Evolutionary conservation across 1,284 basidiomycete genomes (phyloP).

Genomic region (Ceratobasidium sp.): DNA sequence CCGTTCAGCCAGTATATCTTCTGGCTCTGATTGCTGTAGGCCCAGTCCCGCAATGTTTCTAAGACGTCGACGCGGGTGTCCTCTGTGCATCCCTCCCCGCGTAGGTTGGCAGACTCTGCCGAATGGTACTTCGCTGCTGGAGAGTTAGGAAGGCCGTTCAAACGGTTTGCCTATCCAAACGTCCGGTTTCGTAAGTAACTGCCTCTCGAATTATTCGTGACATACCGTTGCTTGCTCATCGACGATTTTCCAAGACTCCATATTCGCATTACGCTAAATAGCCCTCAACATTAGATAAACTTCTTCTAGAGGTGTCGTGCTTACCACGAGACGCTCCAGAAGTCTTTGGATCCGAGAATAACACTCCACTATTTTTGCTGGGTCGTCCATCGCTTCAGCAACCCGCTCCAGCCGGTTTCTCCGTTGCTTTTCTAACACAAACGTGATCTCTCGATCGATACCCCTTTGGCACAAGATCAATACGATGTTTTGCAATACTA

Average conservation of each 20-base stretch:
- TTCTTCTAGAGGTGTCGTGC: neutral
- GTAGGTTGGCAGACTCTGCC: neutral
- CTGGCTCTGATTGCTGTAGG: neutral
- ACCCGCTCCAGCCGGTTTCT: neutral
- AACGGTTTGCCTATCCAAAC: neutral
- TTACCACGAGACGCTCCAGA: neutral
- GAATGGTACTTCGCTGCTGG: neutral
- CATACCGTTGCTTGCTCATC: conserved; percentile 3
- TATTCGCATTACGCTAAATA: neutral
- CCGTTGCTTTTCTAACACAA: neutral
- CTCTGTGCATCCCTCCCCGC: neutral
- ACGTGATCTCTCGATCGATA: neutral
- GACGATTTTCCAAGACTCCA: neutral
- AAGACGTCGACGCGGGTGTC: neutral
- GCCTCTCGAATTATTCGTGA: neutral
- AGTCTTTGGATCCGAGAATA: neutral
- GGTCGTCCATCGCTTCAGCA: neutral
- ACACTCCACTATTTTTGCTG: neutral
- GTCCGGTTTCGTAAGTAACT: neutral
- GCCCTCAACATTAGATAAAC: neutral
- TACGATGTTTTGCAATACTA: too few species aligned
- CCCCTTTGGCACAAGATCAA: neutral
- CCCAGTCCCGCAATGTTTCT: neutral
- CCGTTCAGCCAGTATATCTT: conserved; percentile 18
- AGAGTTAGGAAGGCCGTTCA: neutral